Evolutionary conservation across 305 asterid genomes (phyloP).

Genomic region (Fraxinus albicans): DNA sequence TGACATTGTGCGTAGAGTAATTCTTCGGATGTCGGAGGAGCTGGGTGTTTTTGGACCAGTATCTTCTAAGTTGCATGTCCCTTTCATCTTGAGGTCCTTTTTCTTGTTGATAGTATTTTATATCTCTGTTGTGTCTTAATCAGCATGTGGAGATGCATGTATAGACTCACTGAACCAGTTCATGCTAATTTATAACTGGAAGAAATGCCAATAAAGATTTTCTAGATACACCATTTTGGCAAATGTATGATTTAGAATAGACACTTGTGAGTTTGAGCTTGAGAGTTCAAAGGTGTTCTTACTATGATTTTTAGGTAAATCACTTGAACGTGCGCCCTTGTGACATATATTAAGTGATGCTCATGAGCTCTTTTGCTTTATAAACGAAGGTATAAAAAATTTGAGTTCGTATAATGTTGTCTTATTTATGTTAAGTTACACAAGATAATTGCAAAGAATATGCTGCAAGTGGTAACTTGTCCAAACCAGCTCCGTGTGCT

Average conservation of each 20-base stretch:
- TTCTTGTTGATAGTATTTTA: background rate
- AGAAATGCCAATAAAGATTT: background rate
- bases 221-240: background rate
- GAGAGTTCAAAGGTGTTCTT: background rate
- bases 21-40: conserved; percentile 70
- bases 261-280: background rate
- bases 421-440: background rate
- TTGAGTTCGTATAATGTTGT: background rate
- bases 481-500: background rate
- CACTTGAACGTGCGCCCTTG: background rate
- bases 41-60: conserved; percentile 60
- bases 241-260: background rate
- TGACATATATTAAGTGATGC: background rate
- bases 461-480: background rate
- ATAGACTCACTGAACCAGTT: background rate
- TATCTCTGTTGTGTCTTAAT: background rate
- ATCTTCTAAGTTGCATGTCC: conserved; percentile 56
- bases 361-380: background rate
- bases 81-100: conserved; percentile 68
- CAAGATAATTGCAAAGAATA: background rate
- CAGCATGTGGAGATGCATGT: background rate
- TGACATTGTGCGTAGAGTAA: conserved; percentile 81
- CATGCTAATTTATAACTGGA: background rate
- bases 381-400: background rate
- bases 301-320: background rate